Conservation (phyloP, 2,329 filamentous ascomycete species). For the Rutstroemia sp. region DNA sequence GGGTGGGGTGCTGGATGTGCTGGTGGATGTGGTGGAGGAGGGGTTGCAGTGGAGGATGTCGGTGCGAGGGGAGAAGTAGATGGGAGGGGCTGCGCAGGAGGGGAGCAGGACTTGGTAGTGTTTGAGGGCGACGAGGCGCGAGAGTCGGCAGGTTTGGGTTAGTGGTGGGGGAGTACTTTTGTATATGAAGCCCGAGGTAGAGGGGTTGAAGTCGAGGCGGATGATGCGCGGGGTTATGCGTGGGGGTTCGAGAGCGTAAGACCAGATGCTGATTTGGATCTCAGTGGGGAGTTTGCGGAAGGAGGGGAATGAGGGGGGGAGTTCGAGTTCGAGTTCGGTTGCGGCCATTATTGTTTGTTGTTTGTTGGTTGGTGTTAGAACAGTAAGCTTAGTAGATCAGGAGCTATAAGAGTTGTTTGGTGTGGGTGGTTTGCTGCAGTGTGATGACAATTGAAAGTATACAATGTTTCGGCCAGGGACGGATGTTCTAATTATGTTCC, state of each 20-base stretch:
- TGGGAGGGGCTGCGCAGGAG: not conserved
- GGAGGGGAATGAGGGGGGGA: not conserved
- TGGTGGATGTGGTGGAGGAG: not conserved
- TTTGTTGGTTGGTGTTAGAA: not conserved
- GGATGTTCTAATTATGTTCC: too few relatives aligned
- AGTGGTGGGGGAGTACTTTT: not conserved
- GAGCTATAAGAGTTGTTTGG: too few relatives aligned
- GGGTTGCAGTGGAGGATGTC: slow-evolving; percentile 3
- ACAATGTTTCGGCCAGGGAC: too few relatives aligned
- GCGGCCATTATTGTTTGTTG: not conserved
- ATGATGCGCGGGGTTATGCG: not conserved
- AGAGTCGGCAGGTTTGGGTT: not conserved
- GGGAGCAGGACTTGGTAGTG: not conserved
- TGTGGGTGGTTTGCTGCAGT: too few relatives aligned
- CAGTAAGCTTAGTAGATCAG: not conserved
- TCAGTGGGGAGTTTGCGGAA: not conserved
- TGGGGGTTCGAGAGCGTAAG: not conserved
- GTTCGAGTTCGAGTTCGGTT: not conserved
- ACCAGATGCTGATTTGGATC: slow-evolving; percentile 2
- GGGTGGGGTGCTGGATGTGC: not conserved
- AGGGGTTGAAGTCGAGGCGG: not conserved
- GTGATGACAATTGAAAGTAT: too few relatives aligned
- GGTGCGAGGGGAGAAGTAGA: not conserved
- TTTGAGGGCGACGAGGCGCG: slow-evolving; percentile 1
- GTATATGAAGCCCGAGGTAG: not conserved